phyloP scores from a whole-genome alignment of 139 green algal genomes.

The Chlamydomonas asymmetrica region DNA sequence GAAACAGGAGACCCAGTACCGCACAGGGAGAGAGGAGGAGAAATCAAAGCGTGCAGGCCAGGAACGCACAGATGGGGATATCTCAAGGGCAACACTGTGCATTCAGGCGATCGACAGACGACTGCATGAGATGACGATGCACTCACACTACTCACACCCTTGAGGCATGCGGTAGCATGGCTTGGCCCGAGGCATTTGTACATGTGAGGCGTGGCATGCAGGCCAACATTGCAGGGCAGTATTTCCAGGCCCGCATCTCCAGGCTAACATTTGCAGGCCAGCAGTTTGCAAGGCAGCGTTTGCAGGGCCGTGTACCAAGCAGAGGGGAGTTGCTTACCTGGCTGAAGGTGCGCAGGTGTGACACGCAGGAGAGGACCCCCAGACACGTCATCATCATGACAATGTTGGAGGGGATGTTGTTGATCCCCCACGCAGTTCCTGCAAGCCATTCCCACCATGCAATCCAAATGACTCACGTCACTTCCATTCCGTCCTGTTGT shows the following conservation, averaged over 20 bases:
- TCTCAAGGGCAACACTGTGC: too few species aligned
- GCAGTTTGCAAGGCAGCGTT: background rate
- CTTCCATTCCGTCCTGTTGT: too few species aligned
- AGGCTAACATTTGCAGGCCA: background rate
- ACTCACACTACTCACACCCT: too few species aligned
- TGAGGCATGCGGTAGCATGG: too few species aligned
- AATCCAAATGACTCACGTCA: too few species aligned
- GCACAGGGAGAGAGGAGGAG: too few species aligned
- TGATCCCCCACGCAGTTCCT: slow-evolving; percentile 33
- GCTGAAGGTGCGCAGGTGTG: slow-evolving; percentile 48
- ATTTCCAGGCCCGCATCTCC: background rate
- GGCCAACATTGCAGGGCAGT: background rate
- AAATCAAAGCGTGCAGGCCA: too few species aligned
- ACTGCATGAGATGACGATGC: background rate
- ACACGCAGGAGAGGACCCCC: slow-evolving; percentile 43
- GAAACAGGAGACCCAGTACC: too few species aligned
- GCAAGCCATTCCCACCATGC: too few species aligned
- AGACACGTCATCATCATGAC: slow-evolving; percentile 52
- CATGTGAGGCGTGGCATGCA: background rate
- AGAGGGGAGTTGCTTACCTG: background rate
- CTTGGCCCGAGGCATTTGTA: background rate
- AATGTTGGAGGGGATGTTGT: slow-evolving; percentile 32
- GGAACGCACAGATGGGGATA: too few species aligned
- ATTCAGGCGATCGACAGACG: too few species aligned
- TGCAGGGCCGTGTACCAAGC: background rate